phyloP scores from a whole-genome alignment of 2,329 filamentous ascomycete genomes.

The Monilinia vaccinii-corymbosi region DNA sequence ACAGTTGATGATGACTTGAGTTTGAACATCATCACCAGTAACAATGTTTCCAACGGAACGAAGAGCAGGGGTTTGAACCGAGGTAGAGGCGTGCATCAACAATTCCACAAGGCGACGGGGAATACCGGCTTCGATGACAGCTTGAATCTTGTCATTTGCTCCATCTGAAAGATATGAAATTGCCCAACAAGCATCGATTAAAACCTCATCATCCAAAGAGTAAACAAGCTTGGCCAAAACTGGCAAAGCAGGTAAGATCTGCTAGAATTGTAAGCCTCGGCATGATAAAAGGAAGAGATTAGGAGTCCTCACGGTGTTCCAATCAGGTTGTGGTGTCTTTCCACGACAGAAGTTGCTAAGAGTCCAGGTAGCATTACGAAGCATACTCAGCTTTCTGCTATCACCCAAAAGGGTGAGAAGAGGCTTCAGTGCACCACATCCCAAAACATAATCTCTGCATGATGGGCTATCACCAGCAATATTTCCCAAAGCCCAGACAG shows the following conservation, averaged over 20 bases:
- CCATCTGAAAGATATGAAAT: constrained; percentile 98
- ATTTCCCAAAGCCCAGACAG: constrained; percentile 96
- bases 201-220: constrained; percentile 93
- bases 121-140: constrained; percentile 96
- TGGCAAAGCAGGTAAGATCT: constrained; percentile 92
- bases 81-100: constrained; percentile 95
- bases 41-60: constrained; percentile 98
- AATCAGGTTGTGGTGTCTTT: constrained; percentile 98
- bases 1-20: constrained; percentile 98
- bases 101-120: constrained; percentile 93
- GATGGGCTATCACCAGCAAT: constrained; percentile 97
- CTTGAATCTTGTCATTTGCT: constrained; percentile 98
- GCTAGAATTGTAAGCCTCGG: constrained; percentile 25
- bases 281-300: constrained; percentile 12
- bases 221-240: constrained; percentile 97
- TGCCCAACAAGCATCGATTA: constrained; percentile 99
- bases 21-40: constrained; percentile 96
- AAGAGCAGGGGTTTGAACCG: constrained; percentile 93
- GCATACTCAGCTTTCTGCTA: constrained; percentile 98
- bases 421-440: constrained; percentile 82
- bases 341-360: constrained; percentile 99
- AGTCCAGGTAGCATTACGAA: constrained; percentile 97
- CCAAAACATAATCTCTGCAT: constrained; percentile 93
- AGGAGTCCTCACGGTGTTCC: constrained; percentile 68
- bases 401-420: constrained; percentile 85